These are phyloP conservation scores for Claviceps cyperi DNA, from an alignment of 2,329 filamentous ascomycete species.

Conservation along the genomic window DNA sequence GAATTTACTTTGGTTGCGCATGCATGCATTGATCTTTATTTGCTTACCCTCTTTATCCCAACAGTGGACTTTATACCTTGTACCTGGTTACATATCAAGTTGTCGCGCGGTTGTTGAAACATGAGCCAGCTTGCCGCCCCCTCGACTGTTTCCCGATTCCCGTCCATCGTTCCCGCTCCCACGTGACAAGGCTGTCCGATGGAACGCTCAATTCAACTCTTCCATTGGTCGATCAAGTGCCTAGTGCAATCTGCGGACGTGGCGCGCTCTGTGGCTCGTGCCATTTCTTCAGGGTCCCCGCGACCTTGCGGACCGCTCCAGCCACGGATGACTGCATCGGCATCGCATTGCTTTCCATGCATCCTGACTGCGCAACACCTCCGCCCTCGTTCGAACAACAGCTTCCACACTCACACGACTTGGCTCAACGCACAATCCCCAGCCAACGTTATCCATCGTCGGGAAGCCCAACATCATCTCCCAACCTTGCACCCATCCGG, in stretches of 20 bases:
- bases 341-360: constrained; percentile 2
- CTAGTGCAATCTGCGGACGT: not conserved
- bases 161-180: not conserved
- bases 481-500: not conserved
- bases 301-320: not conserved
- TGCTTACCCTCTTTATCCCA: too few species aligned
- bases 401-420: constrained; percentile 1
- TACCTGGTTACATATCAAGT: too few species aligned
- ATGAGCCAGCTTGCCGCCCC: not conserved
- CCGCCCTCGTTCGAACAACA: constrained; percentile 3
- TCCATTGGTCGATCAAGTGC: not conserved
- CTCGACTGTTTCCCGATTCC: not conserved
- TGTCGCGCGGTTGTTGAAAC: not conserved
- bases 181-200: constrained; percentile 5
- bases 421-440: constrained; percentile 2
- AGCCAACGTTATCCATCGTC: constrained; percentile 1
- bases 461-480: not conserved
- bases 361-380: not conserved
- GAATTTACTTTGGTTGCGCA: too few species aligned
- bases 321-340: constrained; percentile 4
- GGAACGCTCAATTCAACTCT: not conserved
- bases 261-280: constrained; percentile 1
- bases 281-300: not conserved
- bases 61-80: not conserved
- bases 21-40: too few species aligned